Evolutionary conservation across 148 eudicot genomes (phyloP).

Genomic region (Diospyros lotus): DNA sequence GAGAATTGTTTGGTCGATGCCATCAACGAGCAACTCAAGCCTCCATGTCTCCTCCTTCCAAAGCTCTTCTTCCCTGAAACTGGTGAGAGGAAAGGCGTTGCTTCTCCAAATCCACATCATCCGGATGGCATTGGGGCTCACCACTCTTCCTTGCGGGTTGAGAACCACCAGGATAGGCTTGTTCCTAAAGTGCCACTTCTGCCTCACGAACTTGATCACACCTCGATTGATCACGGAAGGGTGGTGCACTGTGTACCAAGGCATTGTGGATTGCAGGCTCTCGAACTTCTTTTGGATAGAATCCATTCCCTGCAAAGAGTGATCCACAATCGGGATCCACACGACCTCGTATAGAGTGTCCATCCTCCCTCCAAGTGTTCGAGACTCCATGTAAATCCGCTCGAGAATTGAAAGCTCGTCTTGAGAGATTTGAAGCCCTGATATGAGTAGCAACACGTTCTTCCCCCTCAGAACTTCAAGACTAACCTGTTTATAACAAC

Average conservation of each 20-base stretch:
- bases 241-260: slow-evolving; percentile 59
- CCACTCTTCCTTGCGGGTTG: slow-evolving; percentile 51
- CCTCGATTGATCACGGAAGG: slow-evolving; percentile 36
- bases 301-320: slow-evolving; percentile 35
- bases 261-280: slow-evolving; percentile 44
- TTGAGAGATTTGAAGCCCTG: slow-evolving; percentile 52
- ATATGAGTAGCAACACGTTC: slow-evolving; percentile 55
- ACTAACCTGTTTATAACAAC: slow-evolving; percentile 24
- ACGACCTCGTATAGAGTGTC: slow-evolving; percentile 42
- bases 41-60: slow-evolving; percentile 64
- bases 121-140: slow-evolving; percentile 61
- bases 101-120: slow-evolving; percentile 83
- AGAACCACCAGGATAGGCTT: slow-evolving; percentile 59
- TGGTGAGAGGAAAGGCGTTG: slow-evolving; percentile 63
- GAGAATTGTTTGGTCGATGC: slow-evolving; percentile 42
- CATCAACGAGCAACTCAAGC: slow-evolving; percentile 50
- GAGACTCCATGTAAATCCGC: slow-evolving; percentile 53
- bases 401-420: slow-evolving; percentile 62
- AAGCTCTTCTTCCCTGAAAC: slow-evolving; percentile 37
- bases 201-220: slow-evolving; percentile 36
- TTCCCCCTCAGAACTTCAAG: slow-evolving; percentile 48
- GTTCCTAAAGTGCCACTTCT: slow-evolving; percentile 50
- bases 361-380: slow-evolving; percentile 21
- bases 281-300: slow-evolving; percentile 35
- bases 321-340: slow-evolving; percentile 58